Evolutionary conservation across 495 filamentous ascomycete genomes (phyloP), one percentile per base, ranked within the genome.

Genomic region (Daldinia grandis): DNA sequence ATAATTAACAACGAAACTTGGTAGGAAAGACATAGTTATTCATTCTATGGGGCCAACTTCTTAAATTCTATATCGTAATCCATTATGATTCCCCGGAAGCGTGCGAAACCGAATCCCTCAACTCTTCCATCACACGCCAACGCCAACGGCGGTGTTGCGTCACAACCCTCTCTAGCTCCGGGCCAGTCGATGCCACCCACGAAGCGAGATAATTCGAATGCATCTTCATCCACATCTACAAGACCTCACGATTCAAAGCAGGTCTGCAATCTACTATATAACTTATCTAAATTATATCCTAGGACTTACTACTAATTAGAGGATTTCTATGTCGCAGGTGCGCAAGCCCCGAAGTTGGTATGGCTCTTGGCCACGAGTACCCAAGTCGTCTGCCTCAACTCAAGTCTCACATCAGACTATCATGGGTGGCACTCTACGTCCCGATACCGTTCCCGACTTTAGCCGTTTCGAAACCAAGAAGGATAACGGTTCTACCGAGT

Each of bases 341-440:
- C 85, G 83, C 78, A 88, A 89, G 69, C 82, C 85, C 9, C 82
- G 81, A 35, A 86, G 86, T 54, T 94, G 87, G 88, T 88, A 88
- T 57, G 86, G 86, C 33, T 87, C 86, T n/a, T 88, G 90, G 90
- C 87, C 90, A 25, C 83, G 85, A 75, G 80, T 79, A 24, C 83
- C 85, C 38, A 94, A 94, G 77, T 90, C 91, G 27, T 82, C 85
- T 38, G 86, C 91, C 51, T 89, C 91, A 58, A 93, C 89, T 54
- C 86, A 92, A 79, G 86, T 93, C 76, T 91, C 90, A 62, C 89
- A 88, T 76, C 91, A 94, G 81, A 92, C 89, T 58, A 92, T 93
- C 35, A 84, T 90, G 60, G 90, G 86, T 69, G 81, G 79, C 59
- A 84, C 82, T 9, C 65, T 80, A 44, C 78, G 78, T 57, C 77